Evolutionary conservation across 2,329 filamentous ascomycete genomes (phyloP).

Genomic region (Nakataea oryzae): DNA sequence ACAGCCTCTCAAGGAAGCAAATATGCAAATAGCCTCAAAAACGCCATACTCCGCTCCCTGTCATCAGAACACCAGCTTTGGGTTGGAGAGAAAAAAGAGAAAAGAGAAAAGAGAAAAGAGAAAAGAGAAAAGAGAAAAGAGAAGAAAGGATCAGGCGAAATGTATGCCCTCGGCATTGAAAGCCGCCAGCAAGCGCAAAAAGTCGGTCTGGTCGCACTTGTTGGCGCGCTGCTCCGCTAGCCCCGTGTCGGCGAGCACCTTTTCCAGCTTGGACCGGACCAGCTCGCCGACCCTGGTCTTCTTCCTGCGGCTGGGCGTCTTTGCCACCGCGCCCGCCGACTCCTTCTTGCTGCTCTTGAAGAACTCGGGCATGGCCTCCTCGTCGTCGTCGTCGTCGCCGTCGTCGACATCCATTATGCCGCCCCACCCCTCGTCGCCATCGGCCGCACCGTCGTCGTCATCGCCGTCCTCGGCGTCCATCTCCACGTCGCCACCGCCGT

Average conservation of each 20-base stretch:
- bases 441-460: slow-evolving; percentile 27
- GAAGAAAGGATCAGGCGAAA: slow-evolving; percentile 54
- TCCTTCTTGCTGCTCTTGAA: slow-evolving; percentile 52
- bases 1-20: background rate
- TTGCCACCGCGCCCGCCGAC: slow-evolving; percentile 23
- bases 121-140: background rate
- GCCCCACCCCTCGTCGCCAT: slow-evolving; percentile 24
- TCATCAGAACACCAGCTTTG: background rate
- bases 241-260: slow-evolving; percentile 72
- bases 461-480: slow-evolving; percentile 28
- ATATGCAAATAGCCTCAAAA: background rate
- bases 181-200: slow-evolving; percentile 65
- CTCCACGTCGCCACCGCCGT: slow-evolving; percentile 25
- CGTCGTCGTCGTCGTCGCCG: slow-evolving; percentile 38
- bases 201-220: slow-evolving; percentile 88
- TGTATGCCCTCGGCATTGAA: slow-evolving; percentile 93
- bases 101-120: background rate
- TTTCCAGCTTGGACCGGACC: slow-evolving; percentile 77
- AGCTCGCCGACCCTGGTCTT: slow-evolving; percentile 73
- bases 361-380: slow-evolving; percentile 70
- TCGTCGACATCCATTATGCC: slow-evolving; percentile 25
- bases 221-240: slow-evolving; percentile 73
- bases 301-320: slow-evolving; percentile 60
- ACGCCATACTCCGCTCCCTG: background rate
- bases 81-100: background rate